A percentile compares a stretch with the other conserved stretches of the same genome.
These are phyloP conservation scores for Fraxinus platypoda DNA, from an alignment of 305 asterid genomes.

Conservation along the genomic window DNA sequence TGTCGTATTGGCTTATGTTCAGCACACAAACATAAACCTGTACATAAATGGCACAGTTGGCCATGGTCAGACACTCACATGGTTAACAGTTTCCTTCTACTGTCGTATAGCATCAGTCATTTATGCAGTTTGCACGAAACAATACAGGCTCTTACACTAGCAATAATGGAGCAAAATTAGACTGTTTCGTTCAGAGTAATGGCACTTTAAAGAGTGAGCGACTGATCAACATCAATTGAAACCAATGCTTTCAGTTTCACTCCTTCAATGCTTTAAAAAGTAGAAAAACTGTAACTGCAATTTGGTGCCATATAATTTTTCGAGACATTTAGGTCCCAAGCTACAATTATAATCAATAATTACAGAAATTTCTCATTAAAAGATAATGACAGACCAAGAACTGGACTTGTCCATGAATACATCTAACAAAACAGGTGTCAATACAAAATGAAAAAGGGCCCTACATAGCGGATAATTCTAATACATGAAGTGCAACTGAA, in stretches of 20 bases:
- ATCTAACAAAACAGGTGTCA: neutral
- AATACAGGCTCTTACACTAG: neutral
- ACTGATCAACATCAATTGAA: neutral
- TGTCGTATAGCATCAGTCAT: constrained; percentile 16
- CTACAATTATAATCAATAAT: neutral
- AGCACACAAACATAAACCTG: constrained; percentile 15
- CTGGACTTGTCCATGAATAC: neutral
- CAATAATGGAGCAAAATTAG: neutral
- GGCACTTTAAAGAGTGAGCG: neutral
- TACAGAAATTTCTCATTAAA: neutral
- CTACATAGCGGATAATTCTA: neutral
- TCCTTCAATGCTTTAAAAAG: neutral
- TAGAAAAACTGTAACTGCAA: neutral
- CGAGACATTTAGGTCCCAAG: neutral
- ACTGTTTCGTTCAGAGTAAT: neutral
- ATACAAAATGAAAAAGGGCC: neutral
- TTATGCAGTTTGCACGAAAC: constrained; percentile 21
- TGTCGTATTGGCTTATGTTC: constrained; percentile 7
- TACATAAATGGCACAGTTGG: constrained; percentile 23
- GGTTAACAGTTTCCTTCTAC: constrained; percentile 24
- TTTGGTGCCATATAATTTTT: neutral
- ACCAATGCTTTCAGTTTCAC: neutral
- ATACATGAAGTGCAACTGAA: neutral
- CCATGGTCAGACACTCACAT: neutral
- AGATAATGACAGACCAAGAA: neutral